phyloP scores from a whole-genome alignment of 2,329 filamentous ascomycete genomes.

The Alternaria viburni region DNA sequence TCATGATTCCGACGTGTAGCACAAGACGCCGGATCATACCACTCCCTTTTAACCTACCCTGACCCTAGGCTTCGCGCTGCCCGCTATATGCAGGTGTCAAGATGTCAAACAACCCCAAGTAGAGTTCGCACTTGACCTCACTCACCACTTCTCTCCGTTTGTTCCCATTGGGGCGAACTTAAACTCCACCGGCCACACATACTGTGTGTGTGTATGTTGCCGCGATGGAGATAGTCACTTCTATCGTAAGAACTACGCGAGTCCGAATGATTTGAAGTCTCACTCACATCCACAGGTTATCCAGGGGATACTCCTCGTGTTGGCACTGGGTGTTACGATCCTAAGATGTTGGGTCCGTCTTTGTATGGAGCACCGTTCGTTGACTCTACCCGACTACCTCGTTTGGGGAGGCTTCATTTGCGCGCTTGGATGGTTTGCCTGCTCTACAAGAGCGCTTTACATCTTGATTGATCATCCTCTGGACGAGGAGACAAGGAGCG shows the following conservation, averaged over 20 bases:
- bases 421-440: slow-evolving; percentile 23
- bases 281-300: slow-evolving; percentile 10
- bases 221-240: slow-evolving; percentile 4
- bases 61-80: not conserved
- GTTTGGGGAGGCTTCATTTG: slow-evolving; percentile 30
- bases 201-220: not conserved
- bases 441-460: slow-evolving; percentile 23
- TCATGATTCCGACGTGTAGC: not conserved
- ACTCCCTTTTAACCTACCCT: not conserved
- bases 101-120: slow-evolving; percentile 1
- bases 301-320: slow-evolving; percentile 20
- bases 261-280: not conserved
- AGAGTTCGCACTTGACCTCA: not conserved
- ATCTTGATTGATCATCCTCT: slow-evolving; percentile 22
- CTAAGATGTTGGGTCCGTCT: slow-evolving; percentile 28
- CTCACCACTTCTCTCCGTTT: not conserved
- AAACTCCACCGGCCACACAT: not conserved
- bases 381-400: slow-evolving; percentile 26
- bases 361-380: slow-evolving; percentile 15
- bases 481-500: slow-evolving; percentile 19
- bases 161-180: not conserved
- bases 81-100: not conserved
- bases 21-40: not conserved
- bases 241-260: slow-evolving; percentile 1
- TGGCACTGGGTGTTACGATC: slow-evolving; percentile 21